These are phyloP conservation scores for Cudoniella acicularis DNA, from an alignment of 495 filamentous ascomycete genomes.

Conservation along the genomic window DNA sequence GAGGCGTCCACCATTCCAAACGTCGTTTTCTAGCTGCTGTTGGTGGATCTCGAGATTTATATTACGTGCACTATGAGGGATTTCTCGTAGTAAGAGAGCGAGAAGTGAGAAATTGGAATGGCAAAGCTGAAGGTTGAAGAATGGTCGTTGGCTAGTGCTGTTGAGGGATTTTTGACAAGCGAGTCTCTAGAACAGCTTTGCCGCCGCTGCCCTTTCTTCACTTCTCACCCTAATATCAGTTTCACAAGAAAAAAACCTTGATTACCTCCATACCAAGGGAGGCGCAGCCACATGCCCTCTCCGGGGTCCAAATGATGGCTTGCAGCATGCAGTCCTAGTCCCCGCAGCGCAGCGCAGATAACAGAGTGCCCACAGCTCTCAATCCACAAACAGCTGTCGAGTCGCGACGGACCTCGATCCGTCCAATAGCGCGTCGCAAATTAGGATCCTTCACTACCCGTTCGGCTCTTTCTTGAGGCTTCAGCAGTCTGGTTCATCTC, in stretches of 20 bases:
- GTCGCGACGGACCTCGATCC: neutral
- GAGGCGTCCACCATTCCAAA: too few species aligned
- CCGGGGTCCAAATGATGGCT: neutral
- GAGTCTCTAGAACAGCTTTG: neutral
- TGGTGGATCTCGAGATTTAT: too few species aligned
- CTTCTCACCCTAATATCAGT: neutral
- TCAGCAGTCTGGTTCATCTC: neutral
- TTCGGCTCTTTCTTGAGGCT: neutral
- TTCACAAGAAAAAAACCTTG: neutral
- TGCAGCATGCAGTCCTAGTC: neutral
- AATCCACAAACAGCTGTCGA: neutral
- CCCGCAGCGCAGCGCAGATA: neutral
- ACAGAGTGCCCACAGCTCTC: neutral
- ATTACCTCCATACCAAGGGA: neutral
- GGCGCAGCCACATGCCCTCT: neutral
- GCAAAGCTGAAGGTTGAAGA: too few species aligned
- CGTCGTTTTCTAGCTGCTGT: too few species aligned
- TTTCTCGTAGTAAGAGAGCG: too few species aligned
- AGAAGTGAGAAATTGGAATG: too few species aligned
- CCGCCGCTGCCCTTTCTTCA: neutral
- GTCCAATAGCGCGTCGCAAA: neutral
- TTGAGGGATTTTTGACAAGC: neutral
- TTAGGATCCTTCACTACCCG: neutral
- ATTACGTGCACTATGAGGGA: too few species aligned
- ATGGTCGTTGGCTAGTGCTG: neutral